Percentiles rank a stretch among this genome's conserved stretches.
Conservation (phyloP, 2,329 filamentous ascomycete species). For the Orbilia javanica region DNA sequence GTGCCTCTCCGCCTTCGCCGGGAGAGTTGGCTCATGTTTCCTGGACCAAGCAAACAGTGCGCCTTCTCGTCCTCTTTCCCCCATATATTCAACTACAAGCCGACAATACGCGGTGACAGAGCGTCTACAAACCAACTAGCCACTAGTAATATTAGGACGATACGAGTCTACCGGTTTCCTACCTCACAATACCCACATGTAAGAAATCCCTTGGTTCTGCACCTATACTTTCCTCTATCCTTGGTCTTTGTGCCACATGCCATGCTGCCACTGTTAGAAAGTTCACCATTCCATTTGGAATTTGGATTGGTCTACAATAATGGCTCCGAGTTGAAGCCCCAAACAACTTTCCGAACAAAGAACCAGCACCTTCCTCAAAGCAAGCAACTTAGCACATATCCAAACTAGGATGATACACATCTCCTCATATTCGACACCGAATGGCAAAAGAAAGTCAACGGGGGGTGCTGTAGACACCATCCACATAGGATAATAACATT, state of each 20-base stretch:
- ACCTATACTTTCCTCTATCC: slow-evolving; percentile 6
- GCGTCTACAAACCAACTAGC: not conserved
- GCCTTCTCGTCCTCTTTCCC: not conserved
- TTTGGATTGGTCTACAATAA: not conserved
- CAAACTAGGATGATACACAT: not conserved
- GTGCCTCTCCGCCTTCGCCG: not conserved
- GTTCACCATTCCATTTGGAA: not conserved
- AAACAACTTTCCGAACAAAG: slow-evolving; percentile 19
- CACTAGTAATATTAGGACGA: not conserved
- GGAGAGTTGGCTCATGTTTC: not conserved
- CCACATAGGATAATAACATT: not conserved
- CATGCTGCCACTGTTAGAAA: not conserved
- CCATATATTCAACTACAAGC: not conserved
- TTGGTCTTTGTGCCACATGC: slow-evolving; percentile 13
- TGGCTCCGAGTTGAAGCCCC: not conserved
- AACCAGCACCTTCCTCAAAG: not conserved
- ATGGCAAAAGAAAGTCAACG: not conserved
- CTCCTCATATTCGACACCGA: not conserved
- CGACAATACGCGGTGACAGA: not conserved
- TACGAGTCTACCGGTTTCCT: not conserved
- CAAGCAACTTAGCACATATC: not conserved
- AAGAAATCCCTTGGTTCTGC: not conserved
- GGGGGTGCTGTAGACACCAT: not conserved
- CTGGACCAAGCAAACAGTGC: not conserved
- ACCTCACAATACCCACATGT: not conserved